Percentiles rank a stretch among this genome's conserved stretches.
Evolutionary conservation across 2,329 filamentous ascomycete genomes (phyloP).

Genomic region (Neophaeococcomyces mojaviensis): DNA sequence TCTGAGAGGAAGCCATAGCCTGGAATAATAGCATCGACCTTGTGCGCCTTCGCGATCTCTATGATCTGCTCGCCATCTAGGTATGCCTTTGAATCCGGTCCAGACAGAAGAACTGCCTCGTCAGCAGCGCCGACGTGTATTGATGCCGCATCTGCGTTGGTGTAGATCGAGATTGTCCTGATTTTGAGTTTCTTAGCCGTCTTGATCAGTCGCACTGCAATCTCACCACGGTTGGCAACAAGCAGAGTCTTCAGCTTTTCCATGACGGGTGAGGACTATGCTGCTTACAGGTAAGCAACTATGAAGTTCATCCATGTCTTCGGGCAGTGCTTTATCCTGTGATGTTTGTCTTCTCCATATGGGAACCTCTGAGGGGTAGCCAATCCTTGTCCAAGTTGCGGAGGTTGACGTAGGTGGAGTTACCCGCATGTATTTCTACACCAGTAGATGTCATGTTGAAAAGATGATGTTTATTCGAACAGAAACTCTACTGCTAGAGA

Average conservation of each 20-base stretch:
- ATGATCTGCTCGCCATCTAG: slow-evolving; percentile 33
- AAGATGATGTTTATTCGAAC: no score
- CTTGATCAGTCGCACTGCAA: slow-evolving; percentile 46
- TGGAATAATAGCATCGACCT: slow-evolving; percentile 54
- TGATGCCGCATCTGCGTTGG: slow-evolving; percentile 48
- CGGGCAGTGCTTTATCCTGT: no score
- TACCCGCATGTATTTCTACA: no score
- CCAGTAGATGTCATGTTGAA: no score
- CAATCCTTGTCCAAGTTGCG: no score
- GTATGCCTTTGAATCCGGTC: slow-evolving; percentile 43
- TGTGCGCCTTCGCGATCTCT: slow-evolving; percentile 42
- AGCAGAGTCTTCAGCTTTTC: slow-evolving; percentile 43
- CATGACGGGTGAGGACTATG: slow-evolving; percentile 20
- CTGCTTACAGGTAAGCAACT: neutral
- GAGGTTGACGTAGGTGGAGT: no score
- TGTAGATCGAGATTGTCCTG: slow-evolving; percentile 51
- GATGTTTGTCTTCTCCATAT: neutral
- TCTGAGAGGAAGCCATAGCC: slow-evolving; percentile 63
- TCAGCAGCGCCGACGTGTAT: slow-evolving; percentile 49
- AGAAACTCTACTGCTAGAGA: neutral
- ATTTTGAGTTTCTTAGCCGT: slow-evolving; percentile 40
- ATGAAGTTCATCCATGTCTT: no score
- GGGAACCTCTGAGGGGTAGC: neutral
- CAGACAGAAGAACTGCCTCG: slow-evolving; percentile 44
- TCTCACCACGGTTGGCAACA: slow-evolving; percentile 55